Base-by-base conservation (phyloP, 768 basidiomycete species). In the Hericium alpestre region DNA sequence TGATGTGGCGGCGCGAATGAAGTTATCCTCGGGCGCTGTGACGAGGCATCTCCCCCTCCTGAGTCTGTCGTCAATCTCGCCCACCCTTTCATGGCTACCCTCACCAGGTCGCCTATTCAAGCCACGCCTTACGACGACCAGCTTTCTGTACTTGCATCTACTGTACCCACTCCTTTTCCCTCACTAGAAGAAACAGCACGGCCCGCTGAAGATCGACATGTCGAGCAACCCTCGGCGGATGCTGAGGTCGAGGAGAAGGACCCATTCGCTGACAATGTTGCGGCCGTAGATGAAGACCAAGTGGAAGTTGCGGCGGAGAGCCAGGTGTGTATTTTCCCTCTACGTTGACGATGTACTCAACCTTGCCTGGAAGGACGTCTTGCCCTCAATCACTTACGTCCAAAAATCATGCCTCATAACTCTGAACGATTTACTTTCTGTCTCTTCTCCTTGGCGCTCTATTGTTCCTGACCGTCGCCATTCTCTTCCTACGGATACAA, bases 341-440 rank as follows among this genome's bases (percentile, higher is more conserved):
- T 23, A 12, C 4, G 13, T 23, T 15, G 18, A 16, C 49, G 18
- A 23, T 51, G 49, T 32, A 23, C 18, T 53, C 32, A 7, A 16
- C 32, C 32, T 53, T 12, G n/a, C 32, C n/a, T 53, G 1, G 9
- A 22, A 74, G 59, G 82, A 86, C 61, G 71, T 89, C 38, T 72
- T 84, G 62, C 80, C 85, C 9, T 90, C 87, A n/a, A 83, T 92
- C 61, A 73, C 77, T 13, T 76, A 79, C 56, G 86, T 91, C 37
- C 84, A 89, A 63, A 78, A 76, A 58, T 87, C 86, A 16, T 90
- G 86, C 66, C 64, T 91, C 23, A 83, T 82, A 74, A 86, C 86
- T 2, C 73, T 92, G 50, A 81, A 83, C 63, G 83, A 81, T 67
- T 74, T 90, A 20, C 78, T 90, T 20, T 80, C 81, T 37, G 73